Evolutionary conservation across 768 basidiomycete species (phyloP), one percentile per base, ranked within the genome.

Genomic region (Mrakia frigida): DNA sequence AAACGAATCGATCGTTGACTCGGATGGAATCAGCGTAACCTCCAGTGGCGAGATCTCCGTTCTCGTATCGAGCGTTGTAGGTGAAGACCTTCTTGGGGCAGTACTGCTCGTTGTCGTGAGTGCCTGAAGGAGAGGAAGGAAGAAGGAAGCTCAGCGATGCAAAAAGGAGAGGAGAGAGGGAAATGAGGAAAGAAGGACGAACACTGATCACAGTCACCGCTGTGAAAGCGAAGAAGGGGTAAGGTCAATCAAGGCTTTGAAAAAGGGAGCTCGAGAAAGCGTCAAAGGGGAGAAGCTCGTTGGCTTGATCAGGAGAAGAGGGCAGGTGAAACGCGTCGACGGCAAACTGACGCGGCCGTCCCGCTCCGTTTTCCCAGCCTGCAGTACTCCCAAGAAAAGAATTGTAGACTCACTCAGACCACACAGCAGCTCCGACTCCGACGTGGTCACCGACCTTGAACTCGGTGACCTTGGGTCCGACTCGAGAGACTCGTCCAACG

Each of bases 381-480:
- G 39, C n/a, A n/a, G n/a, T n/a, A 41, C 6, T 11, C 46, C 21
- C 46, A 21, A 21, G 46, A 18, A 21, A 50, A 50, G 5, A 6
- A 50, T 18, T 5, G 18, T 1, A 50, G 21, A 50, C 46, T 50
- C 46, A 50, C 46, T 89, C 90, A 23, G 86, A 86, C 70, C 85
- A 85, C 37, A 87, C 87, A 77, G 88, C 88, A n/a, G 82, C 84
- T 13, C 86, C 85, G 7, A 87, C 85, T 46, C 89, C 89, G 77
- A 86, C 89, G 13, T 86, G 81, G 80, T 89, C 87, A 33, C 89
- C 89, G 13, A 86, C 84, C 80, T 88, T 88, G 84, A 89, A 85
- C 69, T 85, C 85, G 5, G 80, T 85, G 61, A 89, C 88, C 60
- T 88, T 85, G 10, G 85, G 81, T 2, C 90, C 89, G 76, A 90